Base-by-base conservation (phyloP, 495 filamentous ascomycete species). In the Clavariopsis aquatica region DNA sequence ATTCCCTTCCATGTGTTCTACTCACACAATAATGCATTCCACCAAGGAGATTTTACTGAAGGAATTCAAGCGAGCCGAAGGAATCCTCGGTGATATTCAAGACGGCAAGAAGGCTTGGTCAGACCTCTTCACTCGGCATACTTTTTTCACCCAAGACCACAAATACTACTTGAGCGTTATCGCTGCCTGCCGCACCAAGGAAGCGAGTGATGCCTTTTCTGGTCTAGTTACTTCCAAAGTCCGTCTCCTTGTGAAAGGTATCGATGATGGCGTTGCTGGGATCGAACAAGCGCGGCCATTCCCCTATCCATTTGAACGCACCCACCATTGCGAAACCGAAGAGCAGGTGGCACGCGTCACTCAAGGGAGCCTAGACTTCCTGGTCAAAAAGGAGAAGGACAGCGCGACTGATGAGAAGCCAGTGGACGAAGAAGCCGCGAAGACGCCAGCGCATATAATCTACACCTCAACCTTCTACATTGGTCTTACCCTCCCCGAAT, bases 1-100 rank as follows among this genome's bases (percentile, higher is more conserved):
- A 1, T 97, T 96, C 76, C 94, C 92, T 15, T 92, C 89, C 49
- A 96, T 96, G 91, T 97, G 93, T 71, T 87, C 95, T 2, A 96
- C 93, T 0, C 93, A 96, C 78, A 98, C 96, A 71, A 85, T 98
- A 53, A 90, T 89, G 4, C 78, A 83, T 69, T 96, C 92, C 0
- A 95, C 93, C 0, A 93, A 91, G 79, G 79, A 79, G 34, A 84
- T 96, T 51, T 89, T 98, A 67, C 81, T 90, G 57, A 82, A 86
- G 12, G 94, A 98, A 69, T 80, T 98, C 28, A 82, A 89, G 59
- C 84, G 89, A 31, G 94, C 86, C 20, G 84, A 85, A 41, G 79
- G 88, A 38, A 87, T 98, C 43, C 85, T 90, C n/a, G 85, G 89
- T 29, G 85, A 88, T 71, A 96, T 98, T 65, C 85, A 90, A 74